Evolutionary conservation across 2,329 filamentous ascomycete species (phyloP), one percentile per base, ranked within the genome.

Genomic region (Ilyonectria destructans): DNA sequence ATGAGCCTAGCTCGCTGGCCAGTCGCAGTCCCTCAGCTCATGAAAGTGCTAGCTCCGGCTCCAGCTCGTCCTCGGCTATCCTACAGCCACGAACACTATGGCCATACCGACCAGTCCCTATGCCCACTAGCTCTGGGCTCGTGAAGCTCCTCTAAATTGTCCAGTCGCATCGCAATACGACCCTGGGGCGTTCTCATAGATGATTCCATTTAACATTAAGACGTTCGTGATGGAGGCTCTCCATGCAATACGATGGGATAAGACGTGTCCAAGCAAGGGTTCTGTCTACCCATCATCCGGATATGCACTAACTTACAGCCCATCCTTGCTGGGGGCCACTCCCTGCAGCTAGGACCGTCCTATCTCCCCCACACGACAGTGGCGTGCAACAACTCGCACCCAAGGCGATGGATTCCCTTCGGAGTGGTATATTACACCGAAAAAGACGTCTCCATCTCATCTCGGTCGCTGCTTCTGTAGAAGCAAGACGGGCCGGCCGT

Each of bases 381-480:
- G 43, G 60, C 43, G 43, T 35, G 54, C 31, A 23, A 51, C 31
- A 56, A 8, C 26, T 51, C 15, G 23, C n/a, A 51, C 52, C 23
- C 54, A 58, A 51, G 17, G n/a, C n/a, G 12, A 26, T 56, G 21
- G 45, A 26, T 48, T 51, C 43, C 19, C 37, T 63, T 46, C 45
- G 52, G 49, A 58, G 23, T 49, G 31, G 35, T 13, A 15, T 54
- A 56, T 33, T 40, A 65, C 56, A 59, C 56, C 56, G 62, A 65
- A 40, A 40, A 65, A 55, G 26, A 19, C 37, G 62, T 37, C 49
- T 60, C 62, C 62, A 59, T 59, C 56, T 55, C 43, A 54, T 59
- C 55, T 63, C 60, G 52, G 60, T 49, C 52, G 10, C 51, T 43
- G 60, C 33, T 21, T 55, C 60, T 51, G 52, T 19, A 51, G 60